Percentiles rank a stretch among this genome's conserved stretches.
Evolutionary conservation across 306 rosid genomes (phyloP).

Genomic region (Fagus crenata): DNA sequence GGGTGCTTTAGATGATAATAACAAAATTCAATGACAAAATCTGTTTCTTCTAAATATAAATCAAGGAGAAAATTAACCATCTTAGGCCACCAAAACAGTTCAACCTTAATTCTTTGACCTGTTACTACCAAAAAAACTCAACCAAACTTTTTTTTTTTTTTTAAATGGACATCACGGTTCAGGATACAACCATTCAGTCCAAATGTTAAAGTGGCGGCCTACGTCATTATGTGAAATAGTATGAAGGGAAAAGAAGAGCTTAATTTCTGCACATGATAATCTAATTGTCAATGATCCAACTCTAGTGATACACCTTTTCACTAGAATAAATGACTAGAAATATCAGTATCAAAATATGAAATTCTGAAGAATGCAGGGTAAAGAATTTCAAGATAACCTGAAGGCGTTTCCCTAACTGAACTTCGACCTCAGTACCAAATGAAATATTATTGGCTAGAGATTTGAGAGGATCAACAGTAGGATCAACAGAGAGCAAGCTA

Average conservation of each 20-base stretch:
- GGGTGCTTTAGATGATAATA: conserved; percentile 18
- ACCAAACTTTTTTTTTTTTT: no score
- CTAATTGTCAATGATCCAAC: not conserved
- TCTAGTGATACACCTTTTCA: not conserved
- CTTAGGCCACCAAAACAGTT: not conserved
- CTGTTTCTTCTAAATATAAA: not conserved
- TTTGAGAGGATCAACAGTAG: conserved; percentile 65
- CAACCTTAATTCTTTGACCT: not conserved
- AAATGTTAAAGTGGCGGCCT: not conserved
- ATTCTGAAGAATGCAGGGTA: conserved; percentile 1
- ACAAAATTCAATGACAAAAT: conserved; percentile 6
- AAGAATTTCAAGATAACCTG: conserved; percentile 54
- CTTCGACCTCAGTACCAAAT: conserved; percentile 84
- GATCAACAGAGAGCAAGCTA: conserved; percentile 58
- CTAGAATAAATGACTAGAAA: not conserved
- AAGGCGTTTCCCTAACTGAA: conserved; percentile 92
- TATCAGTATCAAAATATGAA: conserved; percentile 1
- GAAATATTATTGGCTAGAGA: conserved; percentile 75
- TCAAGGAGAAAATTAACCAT: not conserved
- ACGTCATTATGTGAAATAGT: not conserved
- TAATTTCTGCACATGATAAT: not conserved
- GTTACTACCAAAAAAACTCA: no score
- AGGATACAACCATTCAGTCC: not conserved
- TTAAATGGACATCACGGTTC: not conserved
- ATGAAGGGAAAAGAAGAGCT: not conserved